Evolutionary conservation across 139 green algal genomes (phyloP), one percentile per base, ranked within the genome.

Genomic region (Chlorella sp.): DNA sequence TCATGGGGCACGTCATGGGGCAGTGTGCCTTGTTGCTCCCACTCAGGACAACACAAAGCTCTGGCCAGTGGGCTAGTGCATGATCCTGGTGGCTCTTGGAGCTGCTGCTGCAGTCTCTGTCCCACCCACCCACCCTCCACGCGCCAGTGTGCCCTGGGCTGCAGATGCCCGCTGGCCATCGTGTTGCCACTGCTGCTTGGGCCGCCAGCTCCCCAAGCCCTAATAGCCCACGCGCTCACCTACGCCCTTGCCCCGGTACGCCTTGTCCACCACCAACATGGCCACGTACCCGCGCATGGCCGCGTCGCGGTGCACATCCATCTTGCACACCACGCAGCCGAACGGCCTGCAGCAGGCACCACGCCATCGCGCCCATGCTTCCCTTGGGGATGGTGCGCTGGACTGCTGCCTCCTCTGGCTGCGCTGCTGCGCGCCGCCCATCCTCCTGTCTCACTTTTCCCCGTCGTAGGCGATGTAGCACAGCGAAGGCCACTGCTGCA

Each of bases 221-320:
- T n/a, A n/a, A n/a, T n/a, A n/a, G n/a, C n/a, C n/a, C n/a, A n/a
- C 29, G 22, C 27, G 29, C 79, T 70, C 75, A 95, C 94, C 95
- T 26, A 98, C 81, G 6, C 91, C 87, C 3, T 88, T 79, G 24
- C 85, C 85, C 6, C 95, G 83, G 80, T 91, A 96, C 20, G 74
- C 31, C 59, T 93, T 94, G 60, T 95, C 82, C 1, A 99, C 95
- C 5, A 97, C 93, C 35, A 99, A 89, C 95, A 99, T 99, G 6
- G 89, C 95, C 31, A 99, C 88, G 83, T 99, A 99, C 29, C 95
- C 95, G 3, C 95, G 84, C 69, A 92, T 75, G 17, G 82, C 64
- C n/a, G 71, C 71, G 14, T 77, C 80, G 2, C 87, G 62, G 62
- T 98, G 89, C 6, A 80, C 22, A 24, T 98, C 93, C 80, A 95